phyloP scores from a whole-genome alignment of 192 early-diverging fungal genomes.

The Chytriomyces sp. region DNA sequence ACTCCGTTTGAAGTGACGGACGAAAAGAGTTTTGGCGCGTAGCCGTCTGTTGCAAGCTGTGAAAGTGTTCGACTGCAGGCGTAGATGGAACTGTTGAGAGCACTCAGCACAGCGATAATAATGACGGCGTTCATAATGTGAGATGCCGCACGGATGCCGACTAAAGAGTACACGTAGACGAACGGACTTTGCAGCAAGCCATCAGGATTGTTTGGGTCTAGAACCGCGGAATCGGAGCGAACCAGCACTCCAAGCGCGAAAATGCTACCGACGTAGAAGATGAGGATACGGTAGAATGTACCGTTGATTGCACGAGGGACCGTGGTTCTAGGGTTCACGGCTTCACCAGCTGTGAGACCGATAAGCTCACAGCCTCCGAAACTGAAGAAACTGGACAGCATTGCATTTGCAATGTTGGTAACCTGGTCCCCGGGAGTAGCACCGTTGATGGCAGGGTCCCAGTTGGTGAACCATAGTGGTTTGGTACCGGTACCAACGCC shows the following conservation, averaged over 20 bases:
- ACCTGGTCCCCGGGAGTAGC: background rate
- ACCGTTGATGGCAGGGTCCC: constrained; percentile 16
- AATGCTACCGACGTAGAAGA: constrained; percentile 72
- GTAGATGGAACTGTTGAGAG: constrained; percentile 76
- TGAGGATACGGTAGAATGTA: constrained; percentile 80
- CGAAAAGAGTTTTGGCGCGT: constrained; percentile 63
- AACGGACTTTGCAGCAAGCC: constrained; percentile 62
- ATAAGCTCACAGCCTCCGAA: constrained; percentile 55
- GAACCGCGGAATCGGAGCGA: constrained; percentile 49
- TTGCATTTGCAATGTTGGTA: background rate
- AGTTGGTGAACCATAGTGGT: constrained; percentile 41
- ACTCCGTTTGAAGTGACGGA: constrained; percentile 57
- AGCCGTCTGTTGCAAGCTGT: constrained; percentile 63
- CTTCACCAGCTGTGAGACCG: constrained; percentile 87
- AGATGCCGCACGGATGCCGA: constrained; percentile 55
- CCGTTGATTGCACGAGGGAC: constrained; percentile 37
- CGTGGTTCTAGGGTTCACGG: constrained; percentile 73
- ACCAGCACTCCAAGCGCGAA: constrained; percentile 75
- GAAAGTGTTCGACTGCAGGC: constrained; percentile 68
- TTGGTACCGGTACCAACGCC: constrained; percentile 60
- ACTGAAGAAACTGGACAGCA: no score
- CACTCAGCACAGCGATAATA: constrained; percentile 69
- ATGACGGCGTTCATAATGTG: constrained; percentile 77
- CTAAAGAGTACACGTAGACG: constrained; percentile 63
- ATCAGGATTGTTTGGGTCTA: constrained; percentile 57